A percentile compares a stretch with the other conserved stretches of the same genome.
These are phyloP conservation scores for Erodium moschatum DNA, from an alignment of 441 rosid genomes.

Conservation along the genomic window DNA sequence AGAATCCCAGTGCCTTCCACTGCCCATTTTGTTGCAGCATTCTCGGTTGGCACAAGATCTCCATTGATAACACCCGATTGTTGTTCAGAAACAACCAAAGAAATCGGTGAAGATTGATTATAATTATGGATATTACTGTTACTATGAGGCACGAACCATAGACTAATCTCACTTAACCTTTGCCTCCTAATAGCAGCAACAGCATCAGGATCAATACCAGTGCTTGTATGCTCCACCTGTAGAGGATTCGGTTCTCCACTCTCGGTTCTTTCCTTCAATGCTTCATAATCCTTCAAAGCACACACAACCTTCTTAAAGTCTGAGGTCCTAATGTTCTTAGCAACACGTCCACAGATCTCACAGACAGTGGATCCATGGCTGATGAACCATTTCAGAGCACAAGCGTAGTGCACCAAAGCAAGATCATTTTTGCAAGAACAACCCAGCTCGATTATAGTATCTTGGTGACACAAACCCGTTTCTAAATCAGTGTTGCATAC, in stretches of 20 bases:
- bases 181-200: slow-evolving; percentile 84
- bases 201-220: slow-evolving; percentile 81
- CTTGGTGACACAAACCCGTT: slow-evolving; percentile 51
- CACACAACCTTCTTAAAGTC: slow-evolving; percentile 55
- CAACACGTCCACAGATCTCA: slow-evolving; percentile 66
- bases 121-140: slow-evolving; percentile 21
- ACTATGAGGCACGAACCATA: slow-evolving; percentile 67
- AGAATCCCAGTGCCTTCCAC: slow-evolving; percentile 92
- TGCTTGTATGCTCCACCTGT: slow-evolving; percentile 30
- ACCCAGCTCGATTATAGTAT: slow-evolving; percentile 62
- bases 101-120: slow-evolving; percentile 31
- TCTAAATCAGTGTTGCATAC: slow-evolving; percentile 61
- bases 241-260: slow-evolving; percentile 70
- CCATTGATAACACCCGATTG: slow-evolving; percentile 38
- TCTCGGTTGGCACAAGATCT: slow-evolving; percentile 45
- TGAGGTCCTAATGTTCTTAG: slow-evolving; percentile 43
- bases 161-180: slow-evolving; percentile 71
- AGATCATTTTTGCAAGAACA: slow-evolving; percentile 87
- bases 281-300: slow-evolving; percentile 68
- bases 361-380: slow-evolving; percentile 84
- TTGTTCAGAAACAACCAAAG: slow-evolving; percentile 57
- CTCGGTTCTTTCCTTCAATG: slow-evolving; percentile 69
- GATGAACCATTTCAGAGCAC: slow-evolving; percentile 93
- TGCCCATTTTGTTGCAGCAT: slow-evolving; percentile 79
- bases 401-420: slow-evolving; percentile 76